These are phyloP conservation scores for Sanghuangporus weigelae DNA, from an alignment of 1,284 basidiomycete genomes.

Conservation along the genomic window DNA sequence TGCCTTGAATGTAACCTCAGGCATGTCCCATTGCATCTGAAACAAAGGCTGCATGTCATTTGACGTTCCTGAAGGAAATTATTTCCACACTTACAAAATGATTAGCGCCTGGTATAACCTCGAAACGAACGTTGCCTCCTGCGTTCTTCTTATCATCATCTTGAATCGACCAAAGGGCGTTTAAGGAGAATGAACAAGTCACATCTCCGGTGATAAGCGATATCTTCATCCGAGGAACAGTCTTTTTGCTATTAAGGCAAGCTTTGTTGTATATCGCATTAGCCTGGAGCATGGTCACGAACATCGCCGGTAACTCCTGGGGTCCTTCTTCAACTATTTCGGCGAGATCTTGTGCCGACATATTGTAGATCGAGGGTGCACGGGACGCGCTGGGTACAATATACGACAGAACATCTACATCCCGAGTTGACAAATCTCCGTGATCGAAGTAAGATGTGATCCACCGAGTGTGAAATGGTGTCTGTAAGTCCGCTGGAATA, in stretches of 20 bases:
- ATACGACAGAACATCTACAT: background rate
- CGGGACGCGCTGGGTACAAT: background rate
- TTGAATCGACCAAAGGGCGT: background rate
- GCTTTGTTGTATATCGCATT: background rate
- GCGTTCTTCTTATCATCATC: background rate
- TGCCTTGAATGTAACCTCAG: background rate
- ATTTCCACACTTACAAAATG: background rate
- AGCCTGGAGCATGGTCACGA: background rate
- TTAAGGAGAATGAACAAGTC: background rate
- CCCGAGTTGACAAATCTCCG: background rate
- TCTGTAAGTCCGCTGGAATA: background rate
- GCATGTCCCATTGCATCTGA: background rate
- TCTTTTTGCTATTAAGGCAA: background rate
- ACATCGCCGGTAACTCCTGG: background rate
- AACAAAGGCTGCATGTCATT: background rate
- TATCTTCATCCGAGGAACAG: background rate
- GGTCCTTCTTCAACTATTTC: background rate
- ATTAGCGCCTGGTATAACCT: background rate
- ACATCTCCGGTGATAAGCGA: background rate
- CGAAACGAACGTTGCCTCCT: background rate
- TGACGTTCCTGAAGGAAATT: background rate
- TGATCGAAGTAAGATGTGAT: background rate
- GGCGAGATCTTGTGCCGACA: background rate
- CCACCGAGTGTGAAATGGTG: background rate
- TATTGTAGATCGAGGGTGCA: background rate